phyloP scores from a whole-genome alignment of 441 rosid species.

The Bruguiera hainesii region DNA sequence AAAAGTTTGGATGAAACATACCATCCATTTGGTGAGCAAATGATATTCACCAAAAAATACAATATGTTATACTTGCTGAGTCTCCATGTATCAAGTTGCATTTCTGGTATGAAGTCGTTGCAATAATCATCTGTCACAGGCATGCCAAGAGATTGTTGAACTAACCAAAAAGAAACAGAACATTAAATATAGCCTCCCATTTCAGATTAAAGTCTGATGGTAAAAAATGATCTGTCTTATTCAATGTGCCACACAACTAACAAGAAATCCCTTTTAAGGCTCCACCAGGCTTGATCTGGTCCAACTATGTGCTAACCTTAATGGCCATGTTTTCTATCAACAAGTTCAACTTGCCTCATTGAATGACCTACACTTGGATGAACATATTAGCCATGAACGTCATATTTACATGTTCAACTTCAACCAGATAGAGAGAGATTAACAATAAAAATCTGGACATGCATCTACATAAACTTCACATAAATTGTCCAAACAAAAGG shows the following conservation, averaged over 20 bases:
- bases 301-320: neutral
- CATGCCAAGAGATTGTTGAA: neutral
- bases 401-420: too few relatives aligned
- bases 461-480: constrained; percentile 92
- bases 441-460: constrained; percentile 6
- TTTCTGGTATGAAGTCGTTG: constrained; percentile 75
- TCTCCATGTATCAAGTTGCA: constrained; percentile 97
- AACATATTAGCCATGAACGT: too few relatives aligned
- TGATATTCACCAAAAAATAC: constrained; percentile 61
- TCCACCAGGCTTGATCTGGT: neutral
- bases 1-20: neutral
- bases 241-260: neutral
- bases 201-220: too few relatives aligned
- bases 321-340: neutral
- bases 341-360: neutral
- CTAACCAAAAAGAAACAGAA: neutral
- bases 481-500: constrained; percentile 67
- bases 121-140: constrained; percentile 58
- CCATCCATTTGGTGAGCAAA: constrained; percentile 2
- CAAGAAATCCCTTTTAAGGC: too few relatives aligned
- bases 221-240: too few relatives aligned
- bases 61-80: constrained; percentile 96
- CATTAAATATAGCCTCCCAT: neutral
- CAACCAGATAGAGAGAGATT: neutral
- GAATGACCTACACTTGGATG: too few relatives aligned